Conservation (phyloP, 306 rosid species). For the Clitoria ternatea region DNA sequence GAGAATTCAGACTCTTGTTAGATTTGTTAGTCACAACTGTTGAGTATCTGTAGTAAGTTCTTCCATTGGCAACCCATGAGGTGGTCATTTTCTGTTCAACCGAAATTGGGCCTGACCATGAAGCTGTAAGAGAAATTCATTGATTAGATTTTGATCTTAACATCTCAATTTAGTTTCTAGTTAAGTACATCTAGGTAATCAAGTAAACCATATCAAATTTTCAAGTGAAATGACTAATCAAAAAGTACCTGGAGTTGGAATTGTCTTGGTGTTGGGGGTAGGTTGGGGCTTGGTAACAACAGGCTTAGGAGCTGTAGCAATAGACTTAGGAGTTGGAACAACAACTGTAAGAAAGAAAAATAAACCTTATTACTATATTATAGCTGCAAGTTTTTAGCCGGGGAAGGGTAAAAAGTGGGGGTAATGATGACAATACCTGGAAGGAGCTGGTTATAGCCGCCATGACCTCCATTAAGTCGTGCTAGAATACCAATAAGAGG, state of each 20-base stretch:
- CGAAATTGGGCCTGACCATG: conserved; percentile 58
- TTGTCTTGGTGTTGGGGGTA: conserved; percentile 40
- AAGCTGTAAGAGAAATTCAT: conserved; percentile 42
- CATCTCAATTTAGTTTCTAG: neutral
- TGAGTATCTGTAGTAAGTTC: conserved; percentile 81
- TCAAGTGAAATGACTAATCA: neutral
- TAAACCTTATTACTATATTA: neutral
- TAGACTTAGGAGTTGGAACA: conserved; percentile 44
- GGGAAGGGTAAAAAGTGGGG: neutral
- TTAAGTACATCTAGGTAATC: neutral
- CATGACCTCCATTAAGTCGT: conserved; percentile 60
- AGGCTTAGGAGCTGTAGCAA: conserved; percentile 37
- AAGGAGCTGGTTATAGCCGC: conserved; percentile 77
- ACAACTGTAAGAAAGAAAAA: conserved; percentile 43
- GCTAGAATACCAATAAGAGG: conserved; percentile 89
- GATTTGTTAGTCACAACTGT: conserved; percentile 79
- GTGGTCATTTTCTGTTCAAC: conserved; percentile 62
- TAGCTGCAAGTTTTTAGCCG: neutral
- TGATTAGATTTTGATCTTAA: conserved; percentile 22
- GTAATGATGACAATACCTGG: conserved; percentile 54
- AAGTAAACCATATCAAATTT: neutral
- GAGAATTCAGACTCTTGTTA: conserved; percentile 47
- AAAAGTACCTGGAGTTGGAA: conserved; percentile 69
- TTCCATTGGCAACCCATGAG: conserved; percentile 73
- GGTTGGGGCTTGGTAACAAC: conserved; percentile 43